Percentiles rank a stretch among this genome's conserved stretches.
These are phyloP conservation scores for Anacardium occidentale DNA, from an alignment of 345 rosid species.

Conservation along the genomic window DNA sequence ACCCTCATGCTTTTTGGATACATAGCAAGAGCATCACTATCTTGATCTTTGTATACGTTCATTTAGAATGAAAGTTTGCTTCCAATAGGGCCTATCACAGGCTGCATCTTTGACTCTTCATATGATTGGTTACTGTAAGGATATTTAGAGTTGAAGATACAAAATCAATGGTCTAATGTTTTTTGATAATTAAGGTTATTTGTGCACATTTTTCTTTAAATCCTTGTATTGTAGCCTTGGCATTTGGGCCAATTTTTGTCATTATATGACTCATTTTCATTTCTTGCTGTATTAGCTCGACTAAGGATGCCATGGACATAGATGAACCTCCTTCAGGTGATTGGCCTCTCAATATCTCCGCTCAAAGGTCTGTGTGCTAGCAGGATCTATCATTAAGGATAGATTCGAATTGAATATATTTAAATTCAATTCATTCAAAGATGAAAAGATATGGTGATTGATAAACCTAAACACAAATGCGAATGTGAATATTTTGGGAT, in stretches of 20 bases:
- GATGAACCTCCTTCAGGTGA: constrained; percentile 56
- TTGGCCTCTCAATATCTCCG: constrained; percentile 41
- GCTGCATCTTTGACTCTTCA: background rate
- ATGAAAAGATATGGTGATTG: no score
- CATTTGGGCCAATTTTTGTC: background rate
- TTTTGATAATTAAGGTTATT: background rate
- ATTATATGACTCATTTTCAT: constrained; percentile 4
- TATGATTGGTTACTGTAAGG: background rate
- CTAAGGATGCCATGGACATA: constrained; percentile 74
- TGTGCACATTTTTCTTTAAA: no score
- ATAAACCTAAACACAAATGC: no score
- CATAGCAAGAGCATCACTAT: background rate
- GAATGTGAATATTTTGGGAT: no score
- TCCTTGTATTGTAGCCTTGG: background rate
- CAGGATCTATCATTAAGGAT: no score
- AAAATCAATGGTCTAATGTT: background rate
- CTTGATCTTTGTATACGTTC: background rate
- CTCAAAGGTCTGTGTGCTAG: constrained; percentile 50
- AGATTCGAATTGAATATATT: no score
- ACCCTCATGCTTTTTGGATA: background rate
- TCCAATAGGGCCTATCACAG: background rate
- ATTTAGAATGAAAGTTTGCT: background rate
- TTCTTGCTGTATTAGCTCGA: constrained; percentile 30
- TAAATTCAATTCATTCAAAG: no score
- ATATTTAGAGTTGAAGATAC: background rate